Evolutionary conservation across 1,284 basidiomycete genomes (phyloP), one percentile per base, ranked within the genome.

Genomic region (Stereum hirsutum): DNA sequence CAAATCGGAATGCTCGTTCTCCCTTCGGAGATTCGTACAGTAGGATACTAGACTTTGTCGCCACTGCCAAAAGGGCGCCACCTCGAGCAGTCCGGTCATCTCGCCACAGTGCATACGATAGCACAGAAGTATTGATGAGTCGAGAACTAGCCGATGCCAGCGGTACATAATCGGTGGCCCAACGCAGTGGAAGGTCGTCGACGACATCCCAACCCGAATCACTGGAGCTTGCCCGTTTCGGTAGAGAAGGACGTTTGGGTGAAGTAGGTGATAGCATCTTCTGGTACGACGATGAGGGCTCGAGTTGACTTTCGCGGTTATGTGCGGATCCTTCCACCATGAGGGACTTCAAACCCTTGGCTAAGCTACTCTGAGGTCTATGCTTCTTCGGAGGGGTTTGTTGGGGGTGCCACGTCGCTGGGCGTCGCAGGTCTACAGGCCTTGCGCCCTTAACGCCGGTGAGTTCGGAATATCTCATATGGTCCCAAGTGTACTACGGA

Each of bases 161-260:
- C 0, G 84, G 78, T 3, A 86, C 81, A 54, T 75, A 89, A 57
- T 89, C 86, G 0, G 81, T 82, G 14, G 85, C 83, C 86, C 86
- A 89, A 30, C 81, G 73, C 39, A 89, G 51, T 7, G 85, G 81
- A 12, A 85, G 60, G 45, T 88, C 85, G 11, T 89, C 83, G 2
- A 89, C 66, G 14, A 87, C 53, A 56, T 89, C 85, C 85, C 85
- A 88, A 8, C 62, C 58, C 4, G 73, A 70, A 30, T 80, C 78
- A 28, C 63, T 59, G 3, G 70, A 62, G 20, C 63, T 26, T 14
- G 25, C 27, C 17, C 24, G 33, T 19, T 35, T 20, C 15, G 33
- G 33, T 14, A 20, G 33, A 11, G 21, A 49, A 21, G 51, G 33
- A 10, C 50, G 52, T 8, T 35, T 35, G 33, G 33, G 11, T 10